Conservation (phyloP, 1,284 basidiomycete genomes). For the Ganoderma boninense region DNA sequence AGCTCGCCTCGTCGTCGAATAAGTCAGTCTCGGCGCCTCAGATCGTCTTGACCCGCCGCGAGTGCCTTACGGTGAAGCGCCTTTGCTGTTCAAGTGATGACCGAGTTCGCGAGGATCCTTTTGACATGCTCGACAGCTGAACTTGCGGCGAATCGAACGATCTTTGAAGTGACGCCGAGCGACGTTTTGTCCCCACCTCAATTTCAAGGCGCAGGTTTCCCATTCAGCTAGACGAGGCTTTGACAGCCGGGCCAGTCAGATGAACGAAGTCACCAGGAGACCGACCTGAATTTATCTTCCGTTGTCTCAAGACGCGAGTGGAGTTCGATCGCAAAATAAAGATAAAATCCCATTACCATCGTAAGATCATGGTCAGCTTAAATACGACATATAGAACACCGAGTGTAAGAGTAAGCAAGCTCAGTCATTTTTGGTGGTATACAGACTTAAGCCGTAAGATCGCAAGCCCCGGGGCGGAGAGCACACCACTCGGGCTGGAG, state of each 20-base stretch:
- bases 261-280: neutral
- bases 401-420: conserved; percentile 2
- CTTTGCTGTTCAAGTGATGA: neutral
- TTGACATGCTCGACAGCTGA: neutral
- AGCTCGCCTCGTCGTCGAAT: too few relatives aligned
- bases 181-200: too few relatives aligned
- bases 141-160: too few relatives aligned
- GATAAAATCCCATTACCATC: neutral
- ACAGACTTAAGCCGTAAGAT: conserved; percentile 51
- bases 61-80: neutral
- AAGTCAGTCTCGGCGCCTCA: too few relatives aligned
- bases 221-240: too few relatives aligned
- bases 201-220: too few relatives aligned
- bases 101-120: neutral
- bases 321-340: neutral
- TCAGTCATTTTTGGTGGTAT: neutral
- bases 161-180: too few relatives aligned
- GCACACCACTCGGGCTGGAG: conserved; percentile 89
- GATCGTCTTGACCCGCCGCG: too few relatives aligned
- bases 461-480: conserved; percentile 69
- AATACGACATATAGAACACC: neutral
- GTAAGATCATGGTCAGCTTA: neutral
- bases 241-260: too few relatives aligned
- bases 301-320: too few relatives aligned
- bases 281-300: neutral